These are phyloP conservation scores for Pittosporum tobira DNA, from an alignment of 129 eudicot genomes.

Conservation along the genomic window DNA sequence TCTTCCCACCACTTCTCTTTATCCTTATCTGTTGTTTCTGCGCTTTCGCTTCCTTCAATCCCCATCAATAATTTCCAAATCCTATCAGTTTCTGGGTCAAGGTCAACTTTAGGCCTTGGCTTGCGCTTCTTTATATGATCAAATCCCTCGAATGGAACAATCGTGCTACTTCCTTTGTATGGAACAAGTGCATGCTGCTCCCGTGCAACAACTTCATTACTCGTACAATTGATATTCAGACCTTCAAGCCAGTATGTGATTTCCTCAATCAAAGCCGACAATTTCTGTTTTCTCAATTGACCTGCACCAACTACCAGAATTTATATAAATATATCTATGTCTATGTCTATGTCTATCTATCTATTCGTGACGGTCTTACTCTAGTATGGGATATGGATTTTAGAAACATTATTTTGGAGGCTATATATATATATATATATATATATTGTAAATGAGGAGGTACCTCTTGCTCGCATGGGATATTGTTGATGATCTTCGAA, in stretches of 20 bases:
- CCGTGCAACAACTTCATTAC: slow-evolving; percentile 16
- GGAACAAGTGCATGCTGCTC: slow-evolving; percentile 55
- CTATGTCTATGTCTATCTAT: no score
- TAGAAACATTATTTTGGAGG: no score
- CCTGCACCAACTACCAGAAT: slow-evolving; percentile 34
- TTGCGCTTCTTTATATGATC: slow-evolving; percentile 53
- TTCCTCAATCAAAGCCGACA: slow-evolving; percentile 27
- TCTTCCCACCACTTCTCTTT: slow-evolving; percentile 93
- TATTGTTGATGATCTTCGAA: slow-evolving; percentile 17
- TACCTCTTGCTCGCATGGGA: slow-evolving; percentile 38
- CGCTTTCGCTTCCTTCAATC: slow-evolving; percentile 49
- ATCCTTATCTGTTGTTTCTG: slow-evolving; percentile 49
- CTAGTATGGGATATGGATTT: no score
- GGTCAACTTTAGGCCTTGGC: slow-evolving; percentile 75
- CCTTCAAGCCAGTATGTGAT: slow-evolving; percentile 30
- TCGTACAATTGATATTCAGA: slow-evolving; percentile 26
- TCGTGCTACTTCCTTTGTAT: slow-evolving; percentile 42
- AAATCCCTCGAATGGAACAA: slow-evolving; percentile 47
- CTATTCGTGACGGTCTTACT: no score
- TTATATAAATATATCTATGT: no score
- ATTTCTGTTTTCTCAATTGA: slow-evolving; percentile 19
- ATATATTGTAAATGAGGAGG: no score
- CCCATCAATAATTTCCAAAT: slow-evolving; percentile 87
- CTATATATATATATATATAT: no score
- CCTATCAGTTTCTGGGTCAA: slow-evolving; percentile 86